Evolutionary conservation across 805 yeast genomes (phyloP), one percentile per base, ranked within the genome.

Genomic region (Jamesozyma rosinii): DNA sequence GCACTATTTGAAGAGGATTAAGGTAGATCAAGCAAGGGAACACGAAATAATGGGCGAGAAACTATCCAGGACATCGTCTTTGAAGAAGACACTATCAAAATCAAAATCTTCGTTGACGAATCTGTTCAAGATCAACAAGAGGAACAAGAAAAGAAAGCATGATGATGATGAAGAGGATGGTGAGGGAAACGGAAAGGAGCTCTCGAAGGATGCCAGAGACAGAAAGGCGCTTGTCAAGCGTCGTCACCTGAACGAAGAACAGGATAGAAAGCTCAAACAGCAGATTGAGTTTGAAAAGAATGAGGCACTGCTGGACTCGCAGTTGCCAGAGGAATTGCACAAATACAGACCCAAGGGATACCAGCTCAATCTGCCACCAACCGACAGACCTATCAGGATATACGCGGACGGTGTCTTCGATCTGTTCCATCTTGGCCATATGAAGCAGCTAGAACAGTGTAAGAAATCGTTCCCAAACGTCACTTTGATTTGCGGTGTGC

Each of bases 371-470:
- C 53, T 80, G 21, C 98, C 98, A 2, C 94, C 96, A 2, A 68
- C 61, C 3, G 92, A 83, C 57, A 73, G 96, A 46, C 89, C 95
- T 1, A 78, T 92, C 24, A 74, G 98, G 47, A 77, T 92, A n/a
- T 92, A 92, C 61, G 98, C 98, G 5, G 98, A 92, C 65, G 98
- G 98, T 42, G 96, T 92, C 17, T 92, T 92, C 69, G 98, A 92
- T 65, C 68, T 92, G 49, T 92, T 92, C 68, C 98, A 92, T 65
- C 63, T 92, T 57, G 98, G 98, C 20, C 98, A 92, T 61, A 92
- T 92, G 98, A 79, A 88, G 58, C 98, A 92, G 64, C 71, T 92
- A 54, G 97, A 92, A 60, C 98, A 92, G 66, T 90, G 97, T 54
- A 90, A 92, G 57, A 89, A 90, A 62, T 77, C 95, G 14, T 79